A percentile compares a stretch with the other conserved stretches of the same genome.
Conservation (phyloP, 192 early-diverging fungal species). For the Jimgerdemannia lactiflua region DNA sequence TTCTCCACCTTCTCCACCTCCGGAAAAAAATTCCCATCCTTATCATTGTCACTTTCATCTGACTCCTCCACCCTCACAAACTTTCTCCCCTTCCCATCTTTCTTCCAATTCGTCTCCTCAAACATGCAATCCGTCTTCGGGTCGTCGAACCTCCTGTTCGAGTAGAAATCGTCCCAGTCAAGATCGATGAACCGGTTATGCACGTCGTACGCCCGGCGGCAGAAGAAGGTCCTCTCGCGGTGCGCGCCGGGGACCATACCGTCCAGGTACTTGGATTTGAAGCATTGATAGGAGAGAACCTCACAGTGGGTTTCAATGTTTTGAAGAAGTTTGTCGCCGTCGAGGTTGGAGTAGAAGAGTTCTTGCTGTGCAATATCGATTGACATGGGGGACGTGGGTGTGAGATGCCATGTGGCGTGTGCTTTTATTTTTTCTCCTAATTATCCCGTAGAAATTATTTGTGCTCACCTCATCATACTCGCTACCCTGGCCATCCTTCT, state of each 20-base stretch:
- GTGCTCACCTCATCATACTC: conserved; percentile 10
- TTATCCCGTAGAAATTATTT: no score
- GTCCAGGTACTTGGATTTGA: not conserved
- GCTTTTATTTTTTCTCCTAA: no score
- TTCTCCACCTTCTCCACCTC: conserved; percentile 1
- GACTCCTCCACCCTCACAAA: conserved; percentile 18
- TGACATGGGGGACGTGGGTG: conserved; percentile 10
- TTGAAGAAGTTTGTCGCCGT: conserved; percentile 37
- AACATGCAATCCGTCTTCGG: conserved; percentile 4
- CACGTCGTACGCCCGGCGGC: conserved; percentile 37
- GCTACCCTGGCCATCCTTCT: conserved; percentile 26
- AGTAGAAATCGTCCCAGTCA: conserved; percentile 41
- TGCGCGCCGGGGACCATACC: not conserved
- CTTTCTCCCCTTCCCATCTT: not conserved
- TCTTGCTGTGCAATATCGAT: conserved; percentile 28
- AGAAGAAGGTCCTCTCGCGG: conserved; percentile 20
- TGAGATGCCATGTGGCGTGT: no score
- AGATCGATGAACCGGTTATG: conserved; percentile 32
- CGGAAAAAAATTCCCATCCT: conserved; percentile 18
- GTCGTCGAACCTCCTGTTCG: not conserved
- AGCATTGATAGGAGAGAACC: conserved; percentile 22
- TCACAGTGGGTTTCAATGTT: conserved; percentile 31
- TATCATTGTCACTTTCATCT: conserved; percentile 13
- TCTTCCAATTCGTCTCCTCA: conserved; percentile 13
- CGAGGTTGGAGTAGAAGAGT: conserved; percentile 44